Conservation (phyloP, 2,329 filamentous ascomycete species). For the Mycosphaerelloides madeirae region DNA sequence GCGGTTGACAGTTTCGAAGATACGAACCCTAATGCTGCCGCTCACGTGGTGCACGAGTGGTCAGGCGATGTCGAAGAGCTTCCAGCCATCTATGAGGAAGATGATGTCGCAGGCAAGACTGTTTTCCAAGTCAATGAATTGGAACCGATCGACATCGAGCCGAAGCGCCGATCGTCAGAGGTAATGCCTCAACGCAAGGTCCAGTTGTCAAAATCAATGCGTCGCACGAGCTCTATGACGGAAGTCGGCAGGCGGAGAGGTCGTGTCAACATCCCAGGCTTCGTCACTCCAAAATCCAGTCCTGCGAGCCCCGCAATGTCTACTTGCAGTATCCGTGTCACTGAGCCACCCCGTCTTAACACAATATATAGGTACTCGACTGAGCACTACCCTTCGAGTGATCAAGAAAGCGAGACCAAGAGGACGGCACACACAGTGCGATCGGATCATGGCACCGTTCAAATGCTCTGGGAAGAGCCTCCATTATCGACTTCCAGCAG, state of each 20-base stretch:
- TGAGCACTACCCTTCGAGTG: background rate
- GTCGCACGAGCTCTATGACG: conserved; percentile 14
- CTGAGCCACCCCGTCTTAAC: conserved; percentile 15
- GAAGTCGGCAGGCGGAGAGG: conserved; percentile 12
- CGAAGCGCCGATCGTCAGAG: conserved; percentile 10
- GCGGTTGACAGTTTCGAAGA: too few relatives aligned
- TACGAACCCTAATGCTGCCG: background rate
- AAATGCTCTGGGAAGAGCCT: conserved; percentile 25
- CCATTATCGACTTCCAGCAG: conserved; percentile 12
- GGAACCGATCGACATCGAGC: background rate
- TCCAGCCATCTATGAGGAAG: conserved; percentile 1
- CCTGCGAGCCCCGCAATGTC: conserved; percentile 20
- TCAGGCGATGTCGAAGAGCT: conserved; percentile 7
- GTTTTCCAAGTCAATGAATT: background rate
- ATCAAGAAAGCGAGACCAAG: conserved; percentile 1
- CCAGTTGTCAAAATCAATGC: conserved; percentile 6
- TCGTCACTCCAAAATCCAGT: conserved; percentile 12
- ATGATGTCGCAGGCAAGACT: background rate
- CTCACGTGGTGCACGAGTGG: conserved; percentile 1
- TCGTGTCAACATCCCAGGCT: conserved; percentile 8
- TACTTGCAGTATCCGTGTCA: conserved; percentile 18
- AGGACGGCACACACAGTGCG: conserved; percentile 23
- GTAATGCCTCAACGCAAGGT: conserved; percentile 3
- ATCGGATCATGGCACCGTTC: conserved; percentile 20
- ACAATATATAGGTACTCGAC: conserved; percentile 16